Evolutionary conservation across 345 rosid species (phyloP), one percentile per base, ranked within the genome.

Genomic region (Cardamine occulta): DNA sequence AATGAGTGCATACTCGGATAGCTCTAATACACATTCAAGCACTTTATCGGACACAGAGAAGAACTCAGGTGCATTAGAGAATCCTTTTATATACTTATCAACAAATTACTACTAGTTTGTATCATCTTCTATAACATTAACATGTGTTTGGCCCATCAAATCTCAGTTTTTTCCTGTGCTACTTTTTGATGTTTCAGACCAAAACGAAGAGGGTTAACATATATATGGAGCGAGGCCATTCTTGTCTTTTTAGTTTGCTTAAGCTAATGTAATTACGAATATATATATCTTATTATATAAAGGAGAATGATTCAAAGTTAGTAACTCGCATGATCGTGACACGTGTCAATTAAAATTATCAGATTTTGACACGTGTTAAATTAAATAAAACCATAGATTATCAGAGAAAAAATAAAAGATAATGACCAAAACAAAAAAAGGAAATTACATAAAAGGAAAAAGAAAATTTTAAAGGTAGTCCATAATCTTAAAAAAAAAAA

Each of bases 1-100:
- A 69, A 69, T 82, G 39, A 86, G 84, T 6, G 56, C 48, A 62
- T 71, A 51, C 37, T 71, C 85, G 5, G 84, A 32, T 71, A 61
- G 76, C 47, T 32, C 72, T 8, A 49, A 47, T 56, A 85, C 78
- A 63, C 73, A 57, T 57, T 82, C 80, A 77, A 64, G 64, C 40
- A 63, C 68, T 40, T 55, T 78, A 13, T 76, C 81, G 4, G 71
- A 57, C 26, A 35, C 13, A 4, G 75, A 70, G 49, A 73, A 77
- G 59, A 58, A 51, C 49, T 74, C 17, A 70, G 78, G 81, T 77
- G 28, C 72, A 26, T 44, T 72, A 37, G 13, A 72, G 19, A 55
- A 9, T 18, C 42, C 8, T 42, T 47, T 47, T 7, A 47, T n/a
- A n/a, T 12, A 10, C 24, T 54, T 37, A 42, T 37, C 35, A 65